These are phyloP conservation scores for Phytopythium delawarense DNA, from an alignment of 352 stramenopile species.

Conservation along the genomic window DNA sequence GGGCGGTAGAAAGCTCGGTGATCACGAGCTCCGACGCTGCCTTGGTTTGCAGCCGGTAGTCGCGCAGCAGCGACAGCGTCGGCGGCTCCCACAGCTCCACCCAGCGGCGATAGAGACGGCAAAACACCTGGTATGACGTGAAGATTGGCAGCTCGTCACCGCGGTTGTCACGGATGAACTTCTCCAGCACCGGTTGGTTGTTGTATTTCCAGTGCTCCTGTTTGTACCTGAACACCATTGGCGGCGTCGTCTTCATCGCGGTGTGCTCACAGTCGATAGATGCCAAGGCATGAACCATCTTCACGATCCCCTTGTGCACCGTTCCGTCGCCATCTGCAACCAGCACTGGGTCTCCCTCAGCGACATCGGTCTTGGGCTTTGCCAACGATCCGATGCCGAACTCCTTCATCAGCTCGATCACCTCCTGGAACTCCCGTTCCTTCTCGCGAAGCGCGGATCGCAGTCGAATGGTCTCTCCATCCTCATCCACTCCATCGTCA, in stretches of 20 bases:
- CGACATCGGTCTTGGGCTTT: constrained; percentile 1
- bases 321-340: not conserved
- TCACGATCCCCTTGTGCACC: not conserved
- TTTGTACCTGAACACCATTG: too few relatives aligned
- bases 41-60: constrained; percentile 26
- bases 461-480: not conserved
- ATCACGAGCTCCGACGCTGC: constrained; percentile 21
- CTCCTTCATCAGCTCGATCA: not conserved
- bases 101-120: constrained; percentile 33
- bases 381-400: not conserved
- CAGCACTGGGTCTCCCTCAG: not conserved
- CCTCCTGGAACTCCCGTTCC: not conserved
- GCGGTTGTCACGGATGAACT: constrained; percentile 28
- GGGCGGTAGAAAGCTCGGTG: constrained; percentile 9
- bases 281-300: too few relatives aligned
- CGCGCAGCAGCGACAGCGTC: constrained; percentile 17
- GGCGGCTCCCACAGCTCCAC: constrained; percentile 32
- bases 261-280: not conserved
- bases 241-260: not conserved
- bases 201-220: constrained; percentile 5
- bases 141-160: constrained; percentile 36
- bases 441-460: constrained; percentile 1
- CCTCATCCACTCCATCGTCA: not conserved
- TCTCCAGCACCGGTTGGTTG: constrained; percentile 13
- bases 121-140: constrained; percentile 36